Percentiles rank a stretch among this genome's conserved stretches.
phyloP scores from a whole-genome alignment of 306 rosid genomes.

The Erythrophleum fordii region DNA sequence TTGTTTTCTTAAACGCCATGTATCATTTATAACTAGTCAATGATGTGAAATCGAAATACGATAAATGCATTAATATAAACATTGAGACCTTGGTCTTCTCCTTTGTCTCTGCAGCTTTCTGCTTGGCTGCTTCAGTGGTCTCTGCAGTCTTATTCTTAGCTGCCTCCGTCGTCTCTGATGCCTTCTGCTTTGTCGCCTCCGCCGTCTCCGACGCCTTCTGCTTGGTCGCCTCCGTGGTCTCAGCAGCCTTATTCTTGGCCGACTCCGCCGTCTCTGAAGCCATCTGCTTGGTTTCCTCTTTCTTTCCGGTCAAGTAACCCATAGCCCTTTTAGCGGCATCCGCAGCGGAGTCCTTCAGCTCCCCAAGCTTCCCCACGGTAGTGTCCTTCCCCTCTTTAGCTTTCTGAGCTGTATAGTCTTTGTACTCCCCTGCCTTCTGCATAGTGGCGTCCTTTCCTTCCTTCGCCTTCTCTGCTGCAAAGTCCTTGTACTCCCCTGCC shows the following conservation, averaged over 20 bases:
- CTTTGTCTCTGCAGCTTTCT: conserved; percentile 15
- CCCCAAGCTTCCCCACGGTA: conserved; percentile 54
- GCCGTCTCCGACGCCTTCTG: conserved; percentile 58
- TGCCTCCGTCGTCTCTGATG: conserved; percentile 36
- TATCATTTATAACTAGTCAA: not conserved
- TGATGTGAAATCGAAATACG: not conserved
- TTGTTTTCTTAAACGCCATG: not conserved
- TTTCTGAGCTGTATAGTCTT: conserved; percentile 50
- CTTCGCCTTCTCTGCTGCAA: conserved; percentile 28
- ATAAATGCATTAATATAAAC: not conserved
- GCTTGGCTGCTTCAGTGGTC: conserved; percentile 29
- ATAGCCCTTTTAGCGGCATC: conserved; percentile 57
- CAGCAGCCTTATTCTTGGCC: conserved; percentile 37
- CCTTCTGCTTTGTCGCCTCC: conserved; percentile 26
- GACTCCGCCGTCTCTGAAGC: conserved; percentile 50
- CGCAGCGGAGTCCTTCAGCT: conserved; percentile 60
- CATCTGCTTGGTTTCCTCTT: conserved; percentile 59
- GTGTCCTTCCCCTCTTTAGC: conserved; percentile 60
- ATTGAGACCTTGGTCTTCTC: conserved; percentile 51
- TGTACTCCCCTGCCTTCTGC: conserved; percentile 32
- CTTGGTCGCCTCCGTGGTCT: conserved; percentile 35
- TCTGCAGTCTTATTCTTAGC: conserved; percentile 45
- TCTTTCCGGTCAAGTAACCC: conserved; percentile 65
- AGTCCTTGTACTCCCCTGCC: conserved; percentile 40
- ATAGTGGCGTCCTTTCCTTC: conserved; percentile 7